phyloP scores from a whole-genome alignment of 2,329 filamentous ascomycete genomes.

The Periglandula ipomoeae region DNA sequence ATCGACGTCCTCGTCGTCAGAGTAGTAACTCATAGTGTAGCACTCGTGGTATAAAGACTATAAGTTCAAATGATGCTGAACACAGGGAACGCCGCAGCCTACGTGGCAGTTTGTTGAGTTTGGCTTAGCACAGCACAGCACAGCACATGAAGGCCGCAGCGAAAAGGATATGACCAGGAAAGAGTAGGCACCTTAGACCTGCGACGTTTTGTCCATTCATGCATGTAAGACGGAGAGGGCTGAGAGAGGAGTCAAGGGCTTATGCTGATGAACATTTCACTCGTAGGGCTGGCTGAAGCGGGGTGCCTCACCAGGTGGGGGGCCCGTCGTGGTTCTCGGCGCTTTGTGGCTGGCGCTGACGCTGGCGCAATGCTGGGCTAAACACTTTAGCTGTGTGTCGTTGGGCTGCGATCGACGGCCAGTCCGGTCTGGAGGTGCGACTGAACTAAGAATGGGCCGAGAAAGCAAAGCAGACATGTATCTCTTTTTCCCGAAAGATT shows the following conservation, averaged over 20 bases:
- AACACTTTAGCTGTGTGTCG: too few species aligned
- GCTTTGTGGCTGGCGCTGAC: too few species aligned
- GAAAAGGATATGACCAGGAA: background rate
- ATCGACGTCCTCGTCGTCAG: constrained; percentile 47
- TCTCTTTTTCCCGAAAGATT: too few species aligned
- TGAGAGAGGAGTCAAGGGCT: background rate
- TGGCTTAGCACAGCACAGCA: too few species aligned
- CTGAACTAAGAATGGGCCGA: too few species aligned
- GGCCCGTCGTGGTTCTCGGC: too few species aligned
- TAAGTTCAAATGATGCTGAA: background rate
- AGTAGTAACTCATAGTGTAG: constrained; percentile 28
- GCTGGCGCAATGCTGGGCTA: too few species aligned
- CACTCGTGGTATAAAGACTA: too few species aligned
- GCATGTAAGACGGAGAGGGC: background rate
- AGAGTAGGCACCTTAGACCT: background rate
- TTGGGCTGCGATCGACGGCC: too few species aligned
- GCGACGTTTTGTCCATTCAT: background rate
- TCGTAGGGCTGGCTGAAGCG: constrained; percentile 6
- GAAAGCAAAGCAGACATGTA: too few species aligned
- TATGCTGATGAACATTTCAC: background rate
- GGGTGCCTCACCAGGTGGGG: background rate
- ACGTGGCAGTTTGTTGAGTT: background rate
- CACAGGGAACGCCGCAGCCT: too few species aligned
- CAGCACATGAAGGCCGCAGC: background rate
- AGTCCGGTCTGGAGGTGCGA: too few species aligned